Base-by-base conservation (phyloP, 495 filamentous ascomycete genomes). In the Xylaria castorea region DNA sequence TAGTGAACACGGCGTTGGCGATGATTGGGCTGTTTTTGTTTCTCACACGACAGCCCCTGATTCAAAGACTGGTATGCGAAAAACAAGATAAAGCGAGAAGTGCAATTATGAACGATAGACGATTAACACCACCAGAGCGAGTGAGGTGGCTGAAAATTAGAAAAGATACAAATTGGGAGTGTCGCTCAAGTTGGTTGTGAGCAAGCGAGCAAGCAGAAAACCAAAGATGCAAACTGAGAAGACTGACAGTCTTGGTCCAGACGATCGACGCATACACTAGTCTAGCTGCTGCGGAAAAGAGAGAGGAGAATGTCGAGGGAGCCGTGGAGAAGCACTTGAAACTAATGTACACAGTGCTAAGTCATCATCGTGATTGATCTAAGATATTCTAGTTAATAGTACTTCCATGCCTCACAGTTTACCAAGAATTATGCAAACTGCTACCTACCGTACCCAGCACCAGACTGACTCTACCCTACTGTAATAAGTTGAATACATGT, bases 61-160 rank as follows among this genome's bases (percentile, higher is more conserved):
- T 46, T 65, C 66, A 57, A 68, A 63, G 55, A 68, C 34, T 30
- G 72, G 68, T 68, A 72, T 74, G 60, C 68, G 71, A 62, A 69
- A 77, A 78, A 71, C 75, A 72, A 73, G 73, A 71, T 71, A 70
- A 68, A 74, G 32, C 48, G 20, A 67, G 51, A 81, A 72, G 57
- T 63, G 77, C 73, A 71, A 78, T 74, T 76, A 77, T 74, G 73
- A 80, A 80, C 76, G 81, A 82, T 77, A 78, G 82, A 76, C 78
- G 73, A 82, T 80, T 73, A 75, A 77, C 77, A 79, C 79, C 82
- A 82, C 82, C 81, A 84, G 79, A 88, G 80, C 86, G 85, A 87
- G 80, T 85, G 84, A 87, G 78, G 78, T 76, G 75, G 79, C 72
- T 66, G 68, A 60, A 73, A 80, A 78, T 80, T 74, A 77, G 79